These are phyloP conservation scores for Coniophora puteana DNA, from an alignment of 1,284 basidiomycete genomes.

Conservation along the genomic window DNA sequence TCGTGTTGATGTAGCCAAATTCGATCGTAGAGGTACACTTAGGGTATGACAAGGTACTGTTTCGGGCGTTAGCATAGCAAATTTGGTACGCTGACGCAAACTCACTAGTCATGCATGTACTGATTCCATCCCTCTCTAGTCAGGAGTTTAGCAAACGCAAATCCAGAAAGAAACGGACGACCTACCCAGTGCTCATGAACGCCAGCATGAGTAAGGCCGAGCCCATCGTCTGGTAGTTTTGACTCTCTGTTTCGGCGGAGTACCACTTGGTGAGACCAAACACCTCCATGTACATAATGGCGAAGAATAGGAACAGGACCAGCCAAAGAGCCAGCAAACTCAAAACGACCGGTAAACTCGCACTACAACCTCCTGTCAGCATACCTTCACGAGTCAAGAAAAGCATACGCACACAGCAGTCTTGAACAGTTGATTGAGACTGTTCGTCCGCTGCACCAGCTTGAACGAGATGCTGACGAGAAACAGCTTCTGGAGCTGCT, in stretches of 20 bases:
- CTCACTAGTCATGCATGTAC: slow-evolving; percentile 93
- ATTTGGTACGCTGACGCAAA: slow-evolving; percentile 9
- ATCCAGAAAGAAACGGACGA: slow-evolving; percentile 10
- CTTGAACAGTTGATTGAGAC: slow-evolving; percentile 95
- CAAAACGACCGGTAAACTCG: slow-evolving; percentile 85
- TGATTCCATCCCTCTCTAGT: slow-evolving; percentile 89
- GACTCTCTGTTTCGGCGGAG: slow-evolving; percentile 63
- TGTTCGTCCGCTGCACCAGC: slow-evolving; percentile 86
- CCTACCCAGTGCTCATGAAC: slow-evolving; percentile 73
- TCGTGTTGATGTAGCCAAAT: slow-evolving; percentile 41
- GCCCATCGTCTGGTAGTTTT: slow-evolving; percentile 84
- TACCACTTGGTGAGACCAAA: slow-evolving; percentile 93
- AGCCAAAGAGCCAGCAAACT: slow-evolving; percentile 90
- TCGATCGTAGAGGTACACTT: slow-evolving; percentile 72
- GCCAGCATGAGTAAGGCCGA: slow-evolving; percentile 84
- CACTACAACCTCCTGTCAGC: slow-evolving; percentile 38
- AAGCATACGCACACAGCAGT: slow-evolving; percentile 75
- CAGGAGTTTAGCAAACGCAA: slow-evolving; percentile 6
- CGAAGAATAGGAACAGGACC: slow-evolving; percentile 90
- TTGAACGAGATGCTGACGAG: slow-evolving; percentile 93
- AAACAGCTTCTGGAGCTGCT: slow-evolving; percentile 93
- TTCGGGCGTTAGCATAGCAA: slow-evolving; percentile 8
- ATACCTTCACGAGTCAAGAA: not conserved
- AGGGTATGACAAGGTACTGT: slow-evolving; percentile 73
- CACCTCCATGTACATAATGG: slow-evolving; percentile 87